Base-by-base conservation (phyloP, 2,329 filamentous ascomycete species). In the Mycosphaerella arachidis region DNA sequence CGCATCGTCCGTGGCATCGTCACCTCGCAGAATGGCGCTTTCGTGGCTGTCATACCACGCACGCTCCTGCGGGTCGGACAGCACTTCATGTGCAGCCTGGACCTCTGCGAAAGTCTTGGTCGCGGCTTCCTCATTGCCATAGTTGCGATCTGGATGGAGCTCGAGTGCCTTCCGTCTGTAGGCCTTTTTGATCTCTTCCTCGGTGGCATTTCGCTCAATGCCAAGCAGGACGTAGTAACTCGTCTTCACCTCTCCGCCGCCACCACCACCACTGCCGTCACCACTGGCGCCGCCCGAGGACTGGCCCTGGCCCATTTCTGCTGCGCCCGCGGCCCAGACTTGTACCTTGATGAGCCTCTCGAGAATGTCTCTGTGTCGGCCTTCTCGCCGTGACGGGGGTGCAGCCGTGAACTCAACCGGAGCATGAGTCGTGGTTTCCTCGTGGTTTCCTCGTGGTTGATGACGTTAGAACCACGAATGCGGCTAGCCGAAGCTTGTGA, bases 21-120 rank as follows among this genome's bases (percentile, higher is more conserved):
- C 81, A 43, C 87, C 88, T 31, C 84, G 83, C 63, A 97, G 78
- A 63, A 97, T 95, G 54, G 89, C 86, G 67, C 92, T 87, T 62
- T 91, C 88, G 72, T 99, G 94, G 2, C 92, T 92, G 76, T 99
- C 93, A 77, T 99, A 99, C 94, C 94, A 99, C 33, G 92, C 89
- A 67, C 94, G 86, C 74, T 99, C 94, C 73, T 99, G 93, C 10
- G 92, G 87, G 73, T 99, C 94, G 1, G 92, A 96, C 1, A 99
- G 84, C n/a, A 99, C 86, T 74, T 97, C 91, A 73, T 99, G 96
- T 51, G 94, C 94, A 37, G 92, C 84, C 74, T 97, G 93, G 30
- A 97, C 83, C 72, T 97, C 92, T 53, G 94, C 92, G 73, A 99
- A 99, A 55, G 87, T 86, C 66, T 81, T 84, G 1, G 94, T 99